A percentile compares a stretch with the other conserved stretches of the same genome.
These are phyloP conservation scores for Ophiostoma montium DNA, from an alignment of 2,329 filamentous ascomycete species.

Conservation along the genomic window DNA sequence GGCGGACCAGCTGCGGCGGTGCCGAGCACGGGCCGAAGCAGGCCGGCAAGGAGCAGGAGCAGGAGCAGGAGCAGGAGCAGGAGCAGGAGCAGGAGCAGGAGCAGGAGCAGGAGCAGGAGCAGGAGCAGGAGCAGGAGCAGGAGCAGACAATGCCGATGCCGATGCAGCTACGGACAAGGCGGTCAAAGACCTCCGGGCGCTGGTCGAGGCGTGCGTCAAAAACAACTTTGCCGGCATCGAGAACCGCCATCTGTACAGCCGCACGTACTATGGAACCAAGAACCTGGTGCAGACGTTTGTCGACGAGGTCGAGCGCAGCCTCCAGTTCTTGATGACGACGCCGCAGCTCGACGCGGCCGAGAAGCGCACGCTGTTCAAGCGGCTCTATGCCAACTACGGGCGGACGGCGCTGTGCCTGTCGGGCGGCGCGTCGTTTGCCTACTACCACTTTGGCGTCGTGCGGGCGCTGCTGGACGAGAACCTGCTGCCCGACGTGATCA, in stretches of 20 bases:
- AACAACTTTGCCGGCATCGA: conserved; percentile 95
- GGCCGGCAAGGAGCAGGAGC: conserved; percentile 24
- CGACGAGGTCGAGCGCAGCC: conserved; percentile 59
- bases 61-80: too few relatives aligned
- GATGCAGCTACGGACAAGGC: conserved; percentile 15
- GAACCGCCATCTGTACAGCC: conserved; percentile 86
- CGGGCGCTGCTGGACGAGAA: conserved; percentile 79
- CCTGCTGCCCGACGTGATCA: conserved; percentile 83
- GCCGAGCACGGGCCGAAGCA: conserved; percentile 44
- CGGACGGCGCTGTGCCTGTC: conserved; percentile 86
- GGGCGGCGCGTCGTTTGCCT: conserved; percentile 86
- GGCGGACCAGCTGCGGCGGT: conserved; percentile 56
- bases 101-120: too few relatives aligned
- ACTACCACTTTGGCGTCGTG: conserved; percentile 90
- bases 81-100: too few relatives aligned
- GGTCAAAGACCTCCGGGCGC: conserved; percentile 49
- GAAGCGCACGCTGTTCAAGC: conserved; percentile 74
- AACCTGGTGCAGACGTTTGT: conserved; percentile 80
- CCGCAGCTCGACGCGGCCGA: conserved; percentile 53
- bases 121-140: too few relatives aligned
- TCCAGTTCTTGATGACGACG: conserved; percentile 56
- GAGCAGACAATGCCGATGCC: too few relatives aligned
- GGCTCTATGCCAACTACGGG: conserved; percentile 80
- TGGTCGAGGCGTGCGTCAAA: conserved; percentile 87
- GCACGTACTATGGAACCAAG: conserved; percentile 98